Conservation (phyloP, 495 filamentous ascomycete species). For the Podospora anserina region DNA sequence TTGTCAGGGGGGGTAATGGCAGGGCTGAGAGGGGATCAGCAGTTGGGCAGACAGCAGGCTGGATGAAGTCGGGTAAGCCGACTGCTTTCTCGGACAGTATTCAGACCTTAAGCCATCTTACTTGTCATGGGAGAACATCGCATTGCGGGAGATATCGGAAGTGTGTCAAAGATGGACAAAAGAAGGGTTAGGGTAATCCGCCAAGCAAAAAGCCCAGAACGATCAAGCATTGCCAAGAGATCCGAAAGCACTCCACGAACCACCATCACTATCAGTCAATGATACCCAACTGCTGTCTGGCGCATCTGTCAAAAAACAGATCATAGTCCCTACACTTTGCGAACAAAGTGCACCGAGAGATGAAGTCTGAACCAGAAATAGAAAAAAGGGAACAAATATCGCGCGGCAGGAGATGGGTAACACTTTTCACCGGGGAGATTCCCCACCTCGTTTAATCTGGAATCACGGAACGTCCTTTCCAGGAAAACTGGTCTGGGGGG, state of each 20-base stretch:
- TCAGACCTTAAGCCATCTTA: not conserved
- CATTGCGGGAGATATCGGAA: not conserved
- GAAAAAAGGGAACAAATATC: not conserved
- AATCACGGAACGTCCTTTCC: conserved; percentile 5
- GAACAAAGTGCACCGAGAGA: not conserved
- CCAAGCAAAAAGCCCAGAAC: not conserved
- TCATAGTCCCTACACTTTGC: not conserved
- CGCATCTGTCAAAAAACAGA: not conserved
- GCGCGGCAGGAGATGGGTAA: not conserved
- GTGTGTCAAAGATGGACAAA: not conserved
- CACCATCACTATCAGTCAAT: not conserved
- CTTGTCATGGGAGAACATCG: not conserved
- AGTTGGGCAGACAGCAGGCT: not conserved
- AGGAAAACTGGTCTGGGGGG: not conserved
- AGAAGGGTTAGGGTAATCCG: not conserved
- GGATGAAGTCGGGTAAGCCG: not conserved
- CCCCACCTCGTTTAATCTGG: conserved; percentile 6
- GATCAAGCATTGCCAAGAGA: not conserved
- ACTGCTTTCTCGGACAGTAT: not conserved
- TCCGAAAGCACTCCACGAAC: not conserved
- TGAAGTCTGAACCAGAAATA: not conserved
- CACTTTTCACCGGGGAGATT: not conserved
- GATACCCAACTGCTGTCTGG: not conserved
- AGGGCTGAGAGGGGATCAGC: not conserved
- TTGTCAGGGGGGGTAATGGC: not conserved